Base-by-base conservation (phyloP, 2,329 filamentous ascomycete species). In the Penicillium sp. region DNA sequence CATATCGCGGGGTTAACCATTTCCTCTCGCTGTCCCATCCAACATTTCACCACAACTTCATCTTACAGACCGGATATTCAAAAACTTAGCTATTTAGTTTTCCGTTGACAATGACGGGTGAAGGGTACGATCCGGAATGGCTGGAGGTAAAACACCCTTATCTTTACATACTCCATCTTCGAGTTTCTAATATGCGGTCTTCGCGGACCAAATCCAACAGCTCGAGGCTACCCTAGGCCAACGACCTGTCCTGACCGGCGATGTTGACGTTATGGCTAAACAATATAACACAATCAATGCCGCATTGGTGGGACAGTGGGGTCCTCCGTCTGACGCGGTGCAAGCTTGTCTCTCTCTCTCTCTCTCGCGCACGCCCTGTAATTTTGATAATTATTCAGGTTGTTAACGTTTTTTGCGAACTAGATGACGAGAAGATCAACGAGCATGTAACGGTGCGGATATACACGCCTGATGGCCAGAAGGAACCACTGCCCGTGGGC, bases 401-500 rank as follows among this genome's bases (percentile, higher is more conserved):
- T 21, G 47, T 35, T 49, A 33, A 49, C n/a, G 6, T 49, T 21
- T 16, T n/a, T 49, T 18, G 12, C 14, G 16, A 40, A 6, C 16
- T 21, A 49, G 47, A 35, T 23, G 47, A 49, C 23, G 47, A 49
- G 3, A 35, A 49, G 47, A 33, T 30, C 26, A 49, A 49, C 14
- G 47, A 49, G 23, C 26, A 49, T 33, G 47, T 49, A 6, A 20
- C 47, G 23, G 26, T 49, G 3, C 47, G 24, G 23, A 49, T 49
- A 26, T 49, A 35, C 18, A 20, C 47, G 5, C 47, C 47, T 21
- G 30, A 4, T 28, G 2, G 3, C 45, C 45, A 40, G 14, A 40
- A 40, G n/a, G n/a, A 18, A 14, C 20, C 43, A 46, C 61, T 73
- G 18, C 71, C 72, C 5, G 58, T 72, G 30, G 66, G 66, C 26